phyloP scores from a whole-genome alignment of 2,329 filamentous ascomycete species.

The Clarireedia homoeocarpa region DNA sequence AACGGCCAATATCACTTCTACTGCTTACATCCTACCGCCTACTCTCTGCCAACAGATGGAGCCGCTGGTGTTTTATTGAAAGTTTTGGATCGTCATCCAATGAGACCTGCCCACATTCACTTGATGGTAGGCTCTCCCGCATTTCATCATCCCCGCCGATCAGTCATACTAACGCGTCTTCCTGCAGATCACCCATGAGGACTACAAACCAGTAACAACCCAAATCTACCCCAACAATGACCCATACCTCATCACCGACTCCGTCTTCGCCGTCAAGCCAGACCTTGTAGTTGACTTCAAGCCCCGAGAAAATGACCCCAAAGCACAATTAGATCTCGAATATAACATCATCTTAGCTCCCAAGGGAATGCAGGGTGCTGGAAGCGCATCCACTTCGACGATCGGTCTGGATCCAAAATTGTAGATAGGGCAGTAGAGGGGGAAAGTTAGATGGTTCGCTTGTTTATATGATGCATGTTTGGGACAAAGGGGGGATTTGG shows the following conservation, averaged over 20 bases:
- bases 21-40: slow-evolving; percentile 39
- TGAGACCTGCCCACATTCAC: slow-evolving; percentile 53
- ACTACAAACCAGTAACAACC: slow-evolving; percentile 62
- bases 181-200: slow-evolving; percentile 42
- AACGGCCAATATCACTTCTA: slow-evolving; percentile 48
- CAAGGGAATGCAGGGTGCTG: slow-evolving; percentile 4
- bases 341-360: slow-evolving; percentile 28
- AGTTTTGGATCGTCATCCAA: slow-evolving; percentile 48
- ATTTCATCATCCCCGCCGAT: background rate
- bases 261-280: slow-evolving; percentile 48
- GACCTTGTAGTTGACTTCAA: slow-evolving; percentile 39
- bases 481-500: no score
- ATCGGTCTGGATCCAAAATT: background rate
- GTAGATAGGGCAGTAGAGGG: background rate
- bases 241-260: slow-evolving; percentile 48
- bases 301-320: slow-evolving; percentile 27
- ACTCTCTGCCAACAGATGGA: slow-evolving; percentile 37
- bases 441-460: background rate
- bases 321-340: slow-evolving; percentile 29
- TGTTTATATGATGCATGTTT: no score
- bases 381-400: background rate
- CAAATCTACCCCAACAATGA: slow-evolving; percentile 68
- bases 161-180: background rate
- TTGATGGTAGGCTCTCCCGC: slow-evolving; percentile 34
- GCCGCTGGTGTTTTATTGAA: slow-evolving; percentile 44